Base-by-base conservation (phyloP, 2,329 filamentous ascomycete genomes). In the Epichloe scottii region DNA sequence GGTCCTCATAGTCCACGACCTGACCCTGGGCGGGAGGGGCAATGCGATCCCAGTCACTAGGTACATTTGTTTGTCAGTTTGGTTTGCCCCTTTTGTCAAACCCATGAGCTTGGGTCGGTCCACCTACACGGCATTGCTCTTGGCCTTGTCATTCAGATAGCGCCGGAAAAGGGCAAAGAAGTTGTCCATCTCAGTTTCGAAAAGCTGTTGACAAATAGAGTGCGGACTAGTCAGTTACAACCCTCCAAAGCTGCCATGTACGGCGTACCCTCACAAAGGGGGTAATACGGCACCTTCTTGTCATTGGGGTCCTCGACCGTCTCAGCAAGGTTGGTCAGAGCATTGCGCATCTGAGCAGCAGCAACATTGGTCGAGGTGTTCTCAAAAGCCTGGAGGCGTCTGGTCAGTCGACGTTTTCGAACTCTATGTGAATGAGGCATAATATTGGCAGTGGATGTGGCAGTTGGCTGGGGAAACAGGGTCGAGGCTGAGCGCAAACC, bases 111-210 rank as follows among this genome's bases (percentile, higher is more conserved):
- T 11, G 6, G 7, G 8, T 12, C 14, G 4, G 4, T 34, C n/a
- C 43, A 49, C 81, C 58, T 77, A 85, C 79, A 93, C 81, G 48
- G 82, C 82, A 68, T 93, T 96, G 69, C 91, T 90, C 82, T 97
- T 97, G 66, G 93, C 91, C 79, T 96, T 95, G 76, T 97, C 93
- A 68, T 96, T 96, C 57, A 98, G 77, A 73, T 96, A 98, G 73
- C 93, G 84, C 67, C 93, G 87, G 85, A 98, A 98, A 56, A 98
- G 85, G 55, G 89, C 85, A 68, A 98, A 98, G 79, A 98, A 98
- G 83, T 98, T 98, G 81, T 98, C 93, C 90, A 96, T 97, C 75
- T 98, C 91, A 4, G 90, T 94, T 76, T 97, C 91, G 71, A 97
- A 97, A 59, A 94, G 82, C 87, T 88, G 59, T 60, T 49, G 30